Percentiles rank a stretch among this genome's conserved stretches.
Conservation (phyloP, 192 early-diverging fungal species). For the Allomyces javanicus region DNA sequence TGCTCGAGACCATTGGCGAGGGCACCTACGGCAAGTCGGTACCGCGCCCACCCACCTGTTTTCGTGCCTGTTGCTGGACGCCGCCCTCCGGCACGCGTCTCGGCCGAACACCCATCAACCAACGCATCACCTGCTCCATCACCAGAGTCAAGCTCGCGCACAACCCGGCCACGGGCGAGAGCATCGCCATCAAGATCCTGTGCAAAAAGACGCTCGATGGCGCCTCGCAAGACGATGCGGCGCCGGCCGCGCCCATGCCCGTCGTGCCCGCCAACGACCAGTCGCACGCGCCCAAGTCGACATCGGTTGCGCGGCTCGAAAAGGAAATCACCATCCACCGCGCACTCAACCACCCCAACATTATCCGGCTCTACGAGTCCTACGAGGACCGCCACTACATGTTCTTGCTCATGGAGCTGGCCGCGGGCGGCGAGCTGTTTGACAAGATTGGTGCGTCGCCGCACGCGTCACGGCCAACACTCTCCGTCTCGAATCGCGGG, state of each 20-base stretch:
- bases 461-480: neutral
- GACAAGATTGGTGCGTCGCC: constrained; percentile 36
- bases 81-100: no score
- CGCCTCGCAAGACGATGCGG: neutral
- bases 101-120: no score
- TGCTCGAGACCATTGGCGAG: neutral
- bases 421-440: constrained; percentile 47
- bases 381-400: constrained; percentile 27
- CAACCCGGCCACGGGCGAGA: neutral
- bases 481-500: neutral
- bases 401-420: constrained; percentile 45
- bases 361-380: constrained; percentile 25
- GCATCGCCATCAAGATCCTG: neutral
- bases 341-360: constrained; percentile 31
- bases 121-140: no score
- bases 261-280: neutral
- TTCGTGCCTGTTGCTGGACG: no score
- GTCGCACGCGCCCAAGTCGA: neutral
- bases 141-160: neutral
- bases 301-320: neutral
- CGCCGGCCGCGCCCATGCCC: neutral
- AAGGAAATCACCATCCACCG: constrained; percentile 32
- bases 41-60: no score
- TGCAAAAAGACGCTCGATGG: neutral
- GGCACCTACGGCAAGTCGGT: neutral